A percentile compares a stretch with the other conserved stretches of the same genome.
phyloP scores from a whole-genome alignment of 2,329 filamentous ascomycete species.

The Fusarium succisae region DNA sequence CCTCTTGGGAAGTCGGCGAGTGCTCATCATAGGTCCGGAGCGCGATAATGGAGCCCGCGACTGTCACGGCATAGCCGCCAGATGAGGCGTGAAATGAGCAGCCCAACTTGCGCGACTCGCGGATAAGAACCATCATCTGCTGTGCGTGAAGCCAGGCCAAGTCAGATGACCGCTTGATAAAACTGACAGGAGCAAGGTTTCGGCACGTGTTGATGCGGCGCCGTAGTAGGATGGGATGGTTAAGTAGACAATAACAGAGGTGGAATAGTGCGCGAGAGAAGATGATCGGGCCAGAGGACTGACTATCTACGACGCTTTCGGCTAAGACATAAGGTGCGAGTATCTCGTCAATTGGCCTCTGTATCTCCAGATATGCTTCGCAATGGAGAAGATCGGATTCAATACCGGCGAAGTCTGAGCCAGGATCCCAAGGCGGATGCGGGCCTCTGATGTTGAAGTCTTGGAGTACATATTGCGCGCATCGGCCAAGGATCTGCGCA shows the following conservation, averaged over 20 bases:
- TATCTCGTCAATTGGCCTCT: not conserved
- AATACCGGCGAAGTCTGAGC: not conserved
- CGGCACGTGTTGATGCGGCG: not conserved
- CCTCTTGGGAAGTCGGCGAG: not conserved
- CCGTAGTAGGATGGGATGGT: not conserved
- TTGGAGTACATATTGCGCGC: not conserved
- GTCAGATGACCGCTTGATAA: not conserved
- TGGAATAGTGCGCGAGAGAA: not conserved
- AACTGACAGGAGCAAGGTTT: not conserved
- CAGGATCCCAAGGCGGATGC: not conserved
- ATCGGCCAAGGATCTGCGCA: not conserved
- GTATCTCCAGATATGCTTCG: not conserved
- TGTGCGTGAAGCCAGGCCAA: not conserved
- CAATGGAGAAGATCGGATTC: not conserved
- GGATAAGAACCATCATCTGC: not conserved
- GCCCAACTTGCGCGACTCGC: not conserved
- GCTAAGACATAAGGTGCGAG: not conserved
- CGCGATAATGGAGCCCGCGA: not conserved
- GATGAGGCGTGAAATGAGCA: not conserved
- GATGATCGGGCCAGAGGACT: not conserved
- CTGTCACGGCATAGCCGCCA: not conserved
- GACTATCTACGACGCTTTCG: not conserved
- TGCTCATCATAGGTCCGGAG: not conserved
- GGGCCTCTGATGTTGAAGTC: not conserved
- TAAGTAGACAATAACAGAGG: not conserved